Conservation (phyloP, 2,329 filamentous ascomycete genomes). For the Fusarium bulbicola region DNA sequence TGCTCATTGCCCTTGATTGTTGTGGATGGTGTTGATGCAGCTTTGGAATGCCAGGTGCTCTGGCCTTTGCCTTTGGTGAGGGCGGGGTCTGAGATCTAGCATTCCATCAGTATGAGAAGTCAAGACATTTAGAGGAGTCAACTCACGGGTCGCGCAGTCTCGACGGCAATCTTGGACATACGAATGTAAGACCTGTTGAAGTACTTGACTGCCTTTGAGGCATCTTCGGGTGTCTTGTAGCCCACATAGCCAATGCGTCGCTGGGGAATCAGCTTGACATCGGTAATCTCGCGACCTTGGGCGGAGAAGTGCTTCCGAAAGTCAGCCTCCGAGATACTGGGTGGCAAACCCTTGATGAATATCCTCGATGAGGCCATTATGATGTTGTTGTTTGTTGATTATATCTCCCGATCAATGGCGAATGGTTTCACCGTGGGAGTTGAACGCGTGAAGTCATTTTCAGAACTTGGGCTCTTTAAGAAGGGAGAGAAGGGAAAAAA, state of each 20-base stretch:
- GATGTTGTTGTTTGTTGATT: slow-evolving; percentile 23
- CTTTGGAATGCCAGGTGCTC: slow-evolving; percentile 39
- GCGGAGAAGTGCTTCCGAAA: slow-evolving; percentile 88
- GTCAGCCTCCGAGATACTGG: slow-evolving; percentile 83
- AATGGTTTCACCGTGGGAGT: slow-evolving; percentile 40
- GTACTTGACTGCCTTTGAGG: slow-evolving; percentile 86
- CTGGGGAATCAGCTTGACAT: slow-evolving; percentile 89
- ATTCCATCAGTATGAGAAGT: slow-evolving; percentile 49
- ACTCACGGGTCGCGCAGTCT: slow-evolving; percentile 82
- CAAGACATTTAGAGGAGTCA: slow-evolving; percentile 31
- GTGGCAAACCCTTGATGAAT: slow-evolving; percentile 86
- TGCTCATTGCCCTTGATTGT: slow-evolving; percentile 25
- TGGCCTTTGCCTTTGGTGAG: slow-evolving; percentile 45
- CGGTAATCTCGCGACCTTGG: slow-evolving; percentile 79
- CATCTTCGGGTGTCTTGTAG: slow-evolving; percentile 84
- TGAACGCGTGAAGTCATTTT: slow-evolving; percentile 41
- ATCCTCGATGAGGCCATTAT: slow-evolving; percentile 71
- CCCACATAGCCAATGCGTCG: slow-evolving; percentile 96
- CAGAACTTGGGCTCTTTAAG: slow-evolving; percentile 35
- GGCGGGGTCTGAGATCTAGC: slow-evolving; percentile 56
- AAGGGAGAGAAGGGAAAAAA: slow-evolving; percentile 45
- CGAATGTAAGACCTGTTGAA: slow-evolving; percentile 96
- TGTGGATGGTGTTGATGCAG: slow-evolving; percentile 27
- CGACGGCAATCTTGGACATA: slow-evolving; percentile 92
- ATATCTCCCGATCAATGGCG: slow-evolving; percentile 37